A percentile compares a stretch with the other conserved stretches of the same genome.
Evolutionary conservation across 495 filamentous ascomycete genomes (phyloP).

Genomic region (Lasiosphaeria hispida): DNA sequence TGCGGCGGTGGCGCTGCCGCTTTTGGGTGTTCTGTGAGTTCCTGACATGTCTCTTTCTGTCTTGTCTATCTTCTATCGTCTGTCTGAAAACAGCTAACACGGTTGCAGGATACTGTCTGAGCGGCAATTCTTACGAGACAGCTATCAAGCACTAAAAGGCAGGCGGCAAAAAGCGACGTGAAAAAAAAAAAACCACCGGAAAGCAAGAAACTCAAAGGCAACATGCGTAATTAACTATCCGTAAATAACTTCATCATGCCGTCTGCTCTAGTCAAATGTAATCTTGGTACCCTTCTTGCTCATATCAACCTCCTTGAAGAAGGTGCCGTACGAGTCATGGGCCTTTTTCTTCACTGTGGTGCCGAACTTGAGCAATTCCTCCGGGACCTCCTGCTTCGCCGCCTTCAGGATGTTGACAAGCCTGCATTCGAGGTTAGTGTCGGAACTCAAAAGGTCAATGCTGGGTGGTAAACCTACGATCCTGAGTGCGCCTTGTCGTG

Average conservation of each 20-base stretch:
- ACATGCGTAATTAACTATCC: conserved; percentile 14
- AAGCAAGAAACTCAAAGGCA: background rate
- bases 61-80: background rate
- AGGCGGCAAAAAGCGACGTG: conserved; percentile 17
- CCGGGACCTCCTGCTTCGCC: conserved; percentile 84
- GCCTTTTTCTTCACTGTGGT: conserved; percentile 99
- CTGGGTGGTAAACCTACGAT: conserved; percentile 55
- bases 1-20: conserved; percentile 50
- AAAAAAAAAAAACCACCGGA: background rate
- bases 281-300: conserved; percentile 88
- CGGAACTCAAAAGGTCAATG: background rate
- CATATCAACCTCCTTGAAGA: conserved; percentile 78
- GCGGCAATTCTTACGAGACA: conserved; percentile 52
- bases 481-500: conserved; percentile 86
- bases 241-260: conserved; percentile 10
- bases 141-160: conserved; percentile 44
- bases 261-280: conserved; percentile 70
- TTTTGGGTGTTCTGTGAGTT: conserved; percentile 61
- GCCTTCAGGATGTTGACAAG: conserved; percentile 90
- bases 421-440: conserved; percentile 20
- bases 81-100: conserved; percentile 18
- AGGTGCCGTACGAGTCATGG: conserved; percentile 88
- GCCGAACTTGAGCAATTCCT: conserved; percentile 86
- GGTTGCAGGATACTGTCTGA: conserved; percentile 57
- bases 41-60: conserved; percentile 4